Percentiles rank a stretch among this genome's conserved stretches.
phyloP scores from a whole-genome alignment of 2,329 filamentous ascomycete species.

The Aurifilum marmelostoma region DNA sequence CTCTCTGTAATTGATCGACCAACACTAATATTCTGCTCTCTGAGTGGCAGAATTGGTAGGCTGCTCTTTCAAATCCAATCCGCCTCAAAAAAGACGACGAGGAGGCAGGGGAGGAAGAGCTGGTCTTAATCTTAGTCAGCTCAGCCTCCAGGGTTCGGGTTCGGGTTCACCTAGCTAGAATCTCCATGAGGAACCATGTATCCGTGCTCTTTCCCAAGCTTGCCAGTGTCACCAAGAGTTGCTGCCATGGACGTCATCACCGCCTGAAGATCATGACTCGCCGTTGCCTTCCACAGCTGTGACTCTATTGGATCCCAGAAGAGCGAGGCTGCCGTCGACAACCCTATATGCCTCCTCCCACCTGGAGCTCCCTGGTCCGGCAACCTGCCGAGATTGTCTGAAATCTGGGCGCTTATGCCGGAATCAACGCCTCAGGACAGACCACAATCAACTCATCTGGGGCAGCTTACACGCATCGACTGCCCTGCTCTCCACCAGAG shows the following conservation, averaged over 20 bases:
- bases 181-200: background rate
- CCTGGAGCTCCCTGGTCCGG: background rate
- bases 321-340: background rate
- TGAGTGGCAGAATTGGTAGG: too few species aligned
- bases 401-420: background rate
- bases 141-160: background rate
- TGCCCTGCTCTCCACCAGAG: too few species aligned
- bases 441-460: too few species aligned
- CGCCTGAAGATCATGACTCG: background rate
- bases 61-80: background rate
- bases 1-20: background rate
- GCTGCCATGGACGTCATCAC: background rate
- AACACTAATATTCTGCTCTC: too few species aligned
- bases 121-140: background rate
- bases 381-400: background rate
- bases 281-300: background rate
- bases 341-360: background rate
- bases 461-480: too few species aligned
- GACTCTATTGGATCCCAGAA: too few species aligned
- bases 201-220: background rate
- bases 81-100: background rate
- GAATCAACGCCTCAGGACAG: background rate
- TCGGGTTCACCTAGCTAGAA: too few species aligned
- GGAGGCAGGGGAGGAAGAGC: background rate
- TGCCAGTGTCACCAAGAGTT: background rate